Base-by-base conservation (phyloP, 2,329 filamentous ascomycete species). In the Didymella glomerata region DNA sequence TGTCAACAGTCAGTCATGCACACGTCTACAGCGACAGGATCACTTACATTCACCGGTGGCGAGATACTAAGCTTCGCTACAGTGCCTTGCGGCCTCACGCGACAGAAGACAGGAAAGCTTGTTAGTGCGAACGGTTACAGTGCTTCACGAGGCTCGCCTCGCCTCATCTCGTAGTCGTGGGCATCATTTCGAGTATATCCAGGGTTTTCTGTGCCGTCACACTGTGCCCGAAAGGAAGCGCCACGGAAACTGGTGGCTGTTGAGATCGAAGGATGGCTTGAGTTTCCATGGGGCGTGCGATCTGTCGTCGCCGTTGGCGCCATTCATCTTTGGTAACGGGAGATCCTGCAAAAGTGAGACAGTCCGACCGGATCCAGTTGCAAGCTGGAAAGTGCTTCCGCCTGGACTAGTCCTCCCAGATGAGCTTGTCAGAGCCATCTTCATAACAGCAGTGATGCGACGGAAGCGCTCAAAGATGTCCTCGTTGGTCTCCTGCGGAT, bases 391-490 rank as follows among this genome's bases (percentile, higher is more conserved):
- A 3, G 73, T 73, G 42, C 68, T 69, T 27, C 68, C 68, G 48
- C 69, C 74, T 7, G 73, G 73, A 47, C 73, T 76, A 16, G 63
- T 63, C 47, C 69, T 59, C 4, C 66, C 65, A 4, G 60, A 63
- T 13, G 62, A 57, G 27, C 63, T 64, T 24, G 63, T 64, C 47
- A 76, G 30, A 10, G 71, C 65, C 47, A 63, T 61, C 45, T 70
- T 68, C 70, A 76, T 76, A 32, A 68, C 63, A 10, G 68, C 67
- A 2, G 74, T 76, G 44, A 73, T 71, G 27, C 73, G 70, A n/a
- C 73, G 65, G 44, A 76, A 76, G 8, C 74, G 66, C 24, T 72
- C 73, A 40, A 76, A 76, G 1, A 72, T 59, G 53, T 75, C 69
- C 49, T 76, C 73, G 22, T 46, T 61, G 20, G 49, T 65, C 4